These are phyloP conservation scores for Nemania sp. DNA, from an alignment of 2,329 filamentous ascomycete genomes.

Conservation along the genomic window DNA sequence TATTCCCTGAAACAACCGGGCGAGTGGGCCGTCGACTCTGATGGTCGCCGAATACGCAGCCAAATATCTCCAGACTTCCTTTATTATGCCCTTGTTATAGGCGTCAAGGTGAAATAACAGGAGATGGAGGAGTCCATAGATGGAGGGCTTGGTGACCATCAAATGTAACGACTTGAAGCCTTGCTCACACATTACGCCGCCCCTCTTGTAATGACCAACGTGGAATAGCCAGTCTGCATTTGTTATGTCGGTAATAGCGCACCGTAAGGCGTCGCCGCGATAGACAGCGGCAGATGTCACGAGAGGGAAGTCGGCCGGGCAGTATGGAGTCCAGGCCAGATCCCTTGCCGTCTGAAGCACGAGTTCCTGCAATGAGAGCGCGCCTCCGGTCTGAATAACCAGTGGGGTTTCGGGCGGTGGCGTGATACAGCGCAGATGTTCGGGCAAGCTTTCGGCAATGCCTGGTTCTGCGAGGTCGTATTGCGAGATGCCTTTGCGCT, in stretches of 20 bases:
- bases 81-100: constrained; percentile 47
- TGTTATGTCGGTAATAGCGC: constrained; percentile 49
- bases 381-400: constrained; percentile 42
- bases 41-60: constrained; percentile 46
- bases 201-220: constrained; percentile 45
- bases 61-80: constrained; percentile 49
- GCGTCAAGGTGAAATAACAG: constrained; percentile 48
- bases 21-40: constrained; percentile 44
- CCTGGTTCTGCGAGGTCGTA: constrained; percentile 58
- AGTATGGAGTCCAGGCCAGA: constrained; percentile 48
- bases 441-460: constrained; percentile 45
- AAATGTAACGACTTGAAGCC: constrained; percentile 47
- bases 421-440: constrained; percentile 48
- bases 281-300: constrained; percentile 46
- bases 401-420: constrained; percentile 47
- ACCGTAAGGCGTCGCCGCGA: constrained; percentile 47
- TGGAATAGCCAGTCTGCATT: constrained; percentile 50
- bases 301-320: constrained; percentile 46
- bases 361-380: constrained; percentile 48
- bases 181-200: constrained; percentile 48
- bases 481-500: constrained; percentile 65
- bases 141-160: constrained; percentile 46
- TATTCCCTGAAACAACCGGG: constrained; percentile 46
- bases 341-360: constrained; percentile 47
- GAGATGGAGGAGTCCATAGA: constrained; percentile 47